Base-by-base conservation (phyloP, 1,284 basidiomycete species). In the Fistulina hepatica region DNA sequence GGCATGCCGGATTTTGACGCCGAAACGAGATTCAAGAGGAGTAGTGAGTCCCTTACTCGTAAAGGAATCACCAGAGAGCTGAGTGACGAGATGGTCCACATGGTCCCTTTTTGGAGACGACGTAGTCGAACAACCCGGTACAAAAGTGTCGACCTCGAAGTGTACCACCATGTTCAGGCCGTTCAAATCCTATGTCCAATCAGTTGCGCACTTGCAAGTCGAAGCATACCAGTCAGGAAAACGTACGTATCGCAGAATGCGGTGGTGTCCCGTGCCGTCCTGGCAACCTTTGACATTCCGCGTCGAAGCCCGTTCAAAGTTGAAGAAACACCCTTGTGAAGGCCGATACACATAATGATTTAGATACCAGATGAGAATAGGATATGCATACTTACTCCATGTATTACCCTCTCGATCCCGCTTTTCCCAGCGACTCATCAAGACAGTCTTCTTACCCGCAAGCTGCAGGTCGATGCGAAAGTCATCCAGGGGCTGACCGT, bases 401-500 rank as follows among this genome's bases (percentile, higher is more conserved):
- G n/a, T n/a, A n/a, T n/a, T n/a, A n/a, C n/a, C n/a, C n/a, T 63
- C 60, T 17, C 51, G 41, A 6, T 57, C 59, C 2, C 54, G 44
- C 41, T 54, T 55, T 40, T 69, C 63, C 66, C 69, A 69, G 3
- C 75, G 61, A 40, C 65, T 69, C 46, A 78, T 52, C 11, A 80
- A 48, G 3, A 76, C 51, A 0, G 75, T 76, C 37, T 59, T 59
- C 21, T 59, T 51, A 7, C 74, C 73, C 4, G 61, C 69, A 7
- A 76, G 58, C 48, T 74, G 67, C 11, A 67, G 48, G 45, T 79
- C 74, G 39, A 79, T 72, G 11, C 75, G 55, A 48, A 76, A 78
- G 35, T 71, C 65, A 20, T 59, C n/a, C n/a, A n/a, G n/a, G n/a
- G 21, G 6, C 10, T 19, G 11, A 10, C 36, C 35, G 8, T n/a